Evolutionary conservation across 768 basidiomycete species (phyloP).

Genomic region (Tulasnella calospora): DNA sequence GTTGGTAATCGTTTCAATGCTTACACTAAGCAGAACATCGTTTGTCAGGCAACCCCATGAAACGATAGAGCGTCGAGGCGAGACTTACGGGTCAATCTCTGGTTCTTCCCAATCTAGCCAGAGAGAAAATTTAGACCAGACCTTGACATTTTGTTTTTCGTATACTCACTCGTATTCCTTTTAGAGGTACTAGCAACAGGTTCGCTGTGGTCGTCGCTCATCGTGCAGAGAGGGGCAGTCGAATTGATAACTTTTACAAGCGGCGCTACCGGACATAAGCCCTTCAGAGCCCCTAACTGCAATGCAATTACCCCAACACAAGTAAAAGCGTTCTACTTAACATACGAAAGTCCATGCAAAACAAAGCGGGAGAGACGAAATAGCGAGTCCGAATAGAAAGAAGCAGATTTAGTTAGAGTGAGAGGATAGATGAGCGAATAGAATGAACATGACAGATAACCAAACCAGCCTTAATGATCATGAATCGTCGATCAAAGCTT

Average conservation of each 20-base stretch:
- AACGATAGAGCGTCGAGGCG: neutral
- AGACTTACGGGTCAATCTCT: conserved; percentile 4
- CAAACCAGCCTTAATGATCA: neutral
- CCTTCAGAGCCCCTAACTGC: neutral
- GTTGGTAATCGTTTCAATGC: neutral
- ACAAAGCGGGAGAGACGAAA: neutral
- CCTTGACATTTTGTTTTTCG: neutral
- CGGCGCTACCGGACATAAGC: neutral
- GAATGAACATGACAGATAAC: neutral
- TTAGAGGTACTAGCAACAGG: neutral
- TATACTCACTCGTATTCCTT: neutral
- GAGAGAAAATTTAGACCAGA: neutral
- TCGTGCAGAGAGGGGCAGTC: neutral
- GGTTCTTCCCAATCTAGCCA: conserved; percentile 14
- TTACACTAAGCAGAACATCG: neutral
- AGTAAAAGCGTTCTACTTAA: neutral
- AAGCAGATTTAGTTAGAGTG: neutral
- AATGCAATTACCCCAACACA: conserved; percentile 2
- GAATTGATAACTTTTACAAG: conserved; percentile 1
- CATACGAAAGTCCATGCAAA: conserved; percentile 2
- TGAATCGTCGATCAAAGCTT: neutral
- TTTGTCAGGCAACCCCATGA: neutral
- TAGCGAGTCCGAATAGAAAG: neutral
- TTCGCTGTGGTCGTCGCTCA: neutral
- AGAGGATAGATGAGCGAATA: neutral